These are phyloP conservation scores for Saksenaea oblongispora DNA, from an alignment of 371 early-diverging fungal species.

Conservation along the genomic window DNA sequence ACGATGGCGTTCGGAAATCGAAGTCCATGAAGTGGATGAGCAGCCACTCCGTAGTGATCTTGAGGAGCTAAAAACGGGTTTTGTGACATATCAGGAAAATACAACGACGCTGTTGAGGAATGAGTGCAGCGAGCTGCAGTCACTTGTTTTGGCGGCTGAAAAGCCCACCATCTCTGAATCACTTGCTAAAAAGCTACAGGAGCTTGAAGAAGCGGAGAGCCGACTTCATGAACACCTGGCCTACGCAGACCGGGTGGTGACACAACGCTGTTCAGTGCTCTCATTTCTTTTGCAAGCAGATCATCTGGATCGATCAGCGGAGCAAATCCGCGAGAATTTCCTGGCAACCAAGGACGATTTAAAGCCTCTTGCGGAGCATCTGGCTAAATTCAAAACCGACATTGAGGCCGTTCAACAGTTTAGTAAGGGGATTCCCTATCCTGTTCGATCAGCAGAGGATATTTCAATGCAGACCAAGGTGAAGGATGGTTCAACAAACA, in stretches of 20 bases:
- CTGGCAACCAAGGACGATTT: conserved; percentile 9
- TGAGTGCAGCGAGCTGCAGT: conserved; percentile 3
- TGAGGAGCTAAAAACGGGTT: conserved; percentile 6
- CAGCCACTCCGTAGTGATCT: conserved; percentile 17
- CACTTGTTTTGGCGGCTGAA: conserved; percentile 7
- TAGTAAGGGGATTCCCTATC: conserved; percentile 18
- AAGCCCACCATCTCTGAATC: conserved; percentile 29
- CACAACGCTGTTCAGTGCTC: conserved; percentile 22
- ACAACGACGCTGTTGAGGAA: conserved; percentile 7
- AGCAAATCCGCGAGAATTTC: conserved; percentile 32
- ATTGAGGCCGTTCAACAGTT: conserved; percentile 7
- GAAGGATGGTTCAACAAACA: conserved; percentile 38
- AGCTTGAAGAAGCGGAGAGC: conserved; percentile 14
- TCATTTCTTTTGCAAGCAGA: conserved; percentile 17
- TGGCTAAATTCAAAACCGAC: conserved; percentile 19
- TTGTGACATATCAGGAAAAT: neutral
- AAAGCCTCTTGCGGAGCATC: neutral
- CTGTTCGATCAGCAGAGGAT: conserved; percentile 28
- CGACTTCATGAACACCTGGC: conserved; percentile 13
- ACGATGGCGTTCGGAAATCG: conserved; percentile 30
- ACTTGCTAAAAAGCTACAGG: conserved; percentile 26
- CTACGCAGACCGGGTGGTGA: conserved; percentile 25
- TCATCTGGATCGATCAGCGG: conserved; percentile 31
- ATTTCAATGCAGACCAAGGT: conserved; percentile 28
- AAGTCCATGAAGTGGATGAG: conserved; percentile 23